Percentiles rank a stretch among this genome's conserved stretches.
These are phyloP conservation scores for Microdochium paspali DNA, from an alignment of 2,329 filamentous ascomycete species.

Conservation along the genomic window DNA sequence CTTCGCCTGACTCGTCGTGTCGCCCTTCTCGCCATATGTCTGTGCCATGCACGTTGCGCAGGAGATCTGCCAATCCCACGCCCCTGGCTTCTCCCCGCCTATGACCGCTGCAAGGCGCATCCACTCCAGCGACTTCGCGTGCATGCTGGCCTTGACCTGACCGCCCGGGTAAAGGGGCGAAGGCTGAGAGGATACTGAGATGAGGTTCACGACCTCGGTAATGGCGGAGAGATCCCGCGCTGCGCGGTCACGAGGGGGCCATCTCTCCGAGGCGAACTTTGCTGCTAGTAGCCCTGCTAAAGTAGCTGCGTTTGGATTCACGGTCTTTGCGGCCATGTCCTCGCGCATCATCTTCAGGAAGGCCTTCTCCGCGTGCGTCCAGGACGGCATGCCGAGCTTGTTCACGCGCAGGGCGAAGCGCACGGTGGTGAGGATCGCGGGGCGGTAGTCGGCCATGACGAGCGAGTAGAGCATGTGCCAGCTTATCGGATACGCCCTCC, in stretches of 20 bases:
- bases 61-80: slow-evolving; percentile 24
- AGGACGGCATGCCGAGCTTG: slow-evolving; percentile 7
- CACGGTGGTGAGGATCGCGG: slow-evolving; percentile 23
- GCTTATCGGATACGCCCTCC: slow-evolving; percentile 10
- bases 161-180: no score
- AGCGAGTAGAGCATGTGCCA: slow-evolving; percentile 24
- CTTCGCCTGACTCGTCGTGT: slow-evolving; percentile 10
- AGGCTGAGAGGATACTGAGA: no score
- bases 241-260: no score
- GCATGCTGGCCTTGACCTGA: slow-evolving; percentile 6
- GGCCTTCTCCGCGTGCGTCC: slow-evolving; percentile 7
- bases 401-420: slow-evolving; percentile 9
- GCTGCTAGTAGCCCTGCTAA: slow-evolving; percentile 19
- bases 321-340: slow-evolving; percentile 11
- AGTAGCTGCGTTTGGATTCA: slow-evolving; percentile 23
- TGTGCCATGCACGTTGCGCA: slow-evolving; percentile 20
- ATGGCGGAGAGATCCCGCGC: no score
- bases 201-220: neutral
- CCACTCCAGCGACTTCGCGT: slow-evolving; percentile 17
- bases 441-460: slow-evolving; percentile 20
- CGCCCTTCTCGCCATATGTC: no score
- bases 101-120: slow-evolving; percentile 15
- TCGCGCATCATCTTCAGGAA: slow-evolving; percentile 10
- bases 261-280: no score
- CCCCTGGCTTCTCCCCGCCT: slow-evolving; percentile 3